Evolutionary conservation across 1,284 basidiomycete genomes (phyloP).

Genomic region (Tremellales sp.): DNA sequence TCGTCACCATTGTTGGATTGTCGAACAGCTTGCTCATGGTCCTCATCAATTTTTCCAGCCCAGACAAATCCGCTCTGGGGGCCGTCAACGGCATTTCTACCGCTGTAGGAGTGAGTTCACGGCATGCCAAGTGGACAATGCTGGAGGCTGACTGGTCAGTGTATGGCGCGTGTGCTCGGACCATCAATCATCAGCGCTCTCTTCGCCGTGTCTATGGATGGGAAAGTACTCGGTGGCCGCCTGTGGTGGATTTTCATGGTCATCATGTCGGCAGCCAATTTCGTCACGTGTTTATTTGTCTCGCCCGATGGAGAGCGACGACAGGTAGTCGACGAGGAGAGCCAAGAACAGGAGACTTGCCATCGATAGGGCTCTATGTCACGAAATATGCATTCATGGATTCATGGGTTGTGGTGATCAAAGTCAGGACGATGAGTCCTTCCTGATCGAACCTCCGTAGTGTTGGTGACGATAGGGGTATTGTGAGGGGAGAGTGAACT

Average conservation of each 20-base stretch:
- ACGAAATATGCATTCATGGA: too few relatives aligned
- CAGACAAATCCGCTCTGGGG: conserved; percentile 38
- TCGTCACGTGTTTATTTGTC: conserved; percentile 19
- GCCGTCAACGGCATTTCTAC: conserved; percentile 45
- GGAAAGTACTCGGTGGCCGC: conserved; percentile 33
- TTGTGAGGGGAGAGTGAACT: too few relatives aligned
- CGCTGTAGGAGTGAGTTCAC: conserved; percentile 30
- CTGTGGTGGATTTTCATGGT: conserved; percentile 46
- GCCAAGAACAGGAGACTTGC: too few relatives aligned
- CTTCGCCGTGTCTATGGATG: conserved; percentile 43
- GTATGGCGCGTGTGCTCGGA: conserved; percentile 41
- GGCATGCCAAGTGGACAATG: neutral
- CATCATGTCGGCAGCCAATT: conserved; percentile 24
- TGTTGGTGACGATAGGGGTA: too few relatives aligned
- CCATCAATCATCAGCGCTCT: conserved; percentile 37
- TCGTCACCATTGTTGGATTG: conserved; percentile 33
- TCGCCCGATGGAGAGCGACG: neutral
- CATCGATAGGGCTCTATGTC: too few relatives aligned
- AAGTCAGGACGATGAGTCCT: too few relatives aligned
- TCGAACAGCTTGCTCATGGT: conserved; percentile 38
- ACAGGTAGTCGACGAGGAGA: too few relatives aligned
- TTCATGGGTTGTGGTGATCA: too few relatives aligned
- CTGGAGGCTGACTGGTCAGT: conserved; percentile 10
- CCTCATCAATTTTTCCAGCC: conserved; percentile 37
- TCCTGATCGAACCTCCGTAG: too few relatives aligned